Percentiles rank a stretch among this genome's conserved stretches.
Conservation (phyloP, 1,284 basidiomycete species). For the Lentinus polychrous region DNA sequence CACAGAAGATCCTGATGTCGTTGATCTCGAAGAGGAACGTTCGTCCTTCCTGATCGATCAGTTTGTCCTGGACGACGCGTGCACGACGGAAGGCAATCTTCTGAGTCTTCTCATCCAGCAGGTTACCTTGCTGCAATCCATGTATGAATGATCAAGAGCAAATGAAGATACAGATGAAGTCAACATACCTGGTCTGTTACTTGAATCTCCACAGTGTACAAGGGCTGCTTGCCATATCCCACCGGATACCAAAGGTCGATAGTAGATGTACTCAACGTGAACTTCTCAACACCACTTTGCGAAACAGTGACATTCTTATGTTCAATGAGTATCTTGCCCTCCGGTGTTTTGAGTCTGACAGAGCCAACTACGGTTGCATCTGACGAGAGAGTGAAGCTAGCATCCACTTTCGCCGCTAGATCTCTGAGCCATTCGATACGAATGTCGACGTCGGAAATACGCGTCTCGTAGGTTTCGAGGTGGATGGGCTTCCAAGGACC, state of each 20-base stretch:
- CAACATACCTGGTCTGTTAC: slow-evolving; percentile 43
- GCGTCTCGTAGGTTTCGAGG: slow-evolving; percentile 59
- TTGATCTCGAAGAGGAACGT: slow-evolving; percentile 89
- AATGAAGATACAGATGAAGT: neutral
- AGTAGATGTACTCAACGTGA: slow-evolving; percentile 46
- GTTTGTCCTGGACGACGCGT: slow-evolving; percentile 66
- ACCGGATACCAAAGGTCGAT: slow-evolving; percentile 80
- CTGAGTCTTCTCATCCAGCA: slow-evolving; percentile 45
- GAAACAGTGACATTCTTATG: slow-evolving; percentile 31
- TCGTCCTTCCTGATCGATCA: slow-evolving; percentile 66
- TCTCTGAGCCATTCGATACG: slow-evolving; percentile 45
- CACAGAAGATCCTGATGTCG: slow-evolving; percentile 81
- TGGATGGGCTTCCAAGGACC: slow-evolving; percentile 77
- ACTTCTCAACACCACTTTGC: slow-evolving; percentile 36
- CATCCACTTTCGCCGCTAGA: slow-evolving; percentile 43
- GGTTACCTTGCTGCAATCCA: slow-evolving; percentile 35
- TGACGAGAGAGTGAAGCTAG: slow-evolving; percentile 37
- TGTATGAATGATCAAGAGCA: neutral
- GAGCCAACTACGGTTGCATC: slow-evolving; percentile 31
- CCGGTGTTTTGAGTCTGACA: slow-evolving; percentile 41
- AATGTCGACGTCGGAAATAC: slow-evolving; percentile 60
- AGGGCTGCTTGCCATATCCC: slow-evolving; percentile 73
- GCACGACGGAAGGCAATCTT: slow-evolving; percentile 74
- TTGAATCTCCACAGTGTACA: slow-evolving; percentile 58
- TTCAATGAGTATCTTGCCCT: slow-evolving; percentile 33